These are phyloP conservation scores for Recurvomyces mirabilis DNA, from an alignment of 495 filamentous ascomycete species.

Conservation along the genomic window DNA sequence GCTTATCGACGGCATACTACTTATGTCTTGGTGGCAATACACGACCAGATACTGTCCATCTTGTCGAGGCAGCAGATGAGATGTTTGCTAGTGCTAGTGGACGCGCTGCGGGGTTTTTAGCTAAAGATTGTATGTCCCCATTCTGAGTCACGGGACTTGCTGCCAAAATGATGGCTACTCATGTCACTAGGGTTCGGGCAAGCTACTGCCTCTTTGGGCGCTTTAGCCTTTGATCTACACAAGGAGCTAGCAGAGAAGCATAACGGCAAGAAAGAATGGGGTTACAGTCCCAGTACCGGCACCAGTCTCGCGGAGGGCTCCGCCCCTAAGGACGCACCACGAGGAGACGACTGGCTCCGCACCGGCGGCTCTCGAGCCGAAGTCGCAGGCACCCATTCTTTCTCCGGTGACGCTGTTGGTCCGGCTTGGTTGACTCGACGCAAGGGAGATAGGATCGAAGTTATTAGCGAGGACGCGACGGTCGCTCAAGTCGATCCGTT, in stretches of 20 bases:
- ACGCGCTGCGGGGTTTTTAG: conserved; percentile 62
- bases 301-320: conserved; percentile 38
- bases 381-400: conserved; percentile 34
- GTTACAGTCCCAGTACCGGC: conserved; percentile 52
- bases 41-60: conserved; percentile 47
- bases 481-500: conserved; percentile 60
- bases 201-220: conserved; percentile 45
- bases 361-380: conserved; percentile 53
- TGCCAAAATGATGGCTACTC: not conserved
- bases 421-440: conserved; percentile 51
- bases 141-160: not conserved
- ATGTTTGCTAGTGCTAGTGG: conserved; percentile 66
- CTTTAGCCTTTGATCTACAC: conserved; percentile 60
- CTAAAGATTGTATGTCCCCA: conserved; percentile 51
- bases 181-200: conserved; percentile 32
- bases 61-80: conserved; percentile 52
- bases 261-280: conserved; percentile 53
- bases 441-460: conserved; percentile 43
- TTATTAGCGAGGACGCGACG: conserved; percentile 50
- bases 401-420: conserved; percentile 20
- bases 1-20: conserved; percentile 67
- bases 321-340: not conserved
- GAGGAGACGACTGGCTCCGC: conserved; percentile 46
- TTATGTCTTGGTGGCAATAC: conserved; percentile 43
- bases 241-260: conserved; percentile 45